These are phyloP conservation scores for Cylindrotheca closterium DNA, from an alignment of 108 stramenopile genomes.

Conservation along the genomic window DNA sequence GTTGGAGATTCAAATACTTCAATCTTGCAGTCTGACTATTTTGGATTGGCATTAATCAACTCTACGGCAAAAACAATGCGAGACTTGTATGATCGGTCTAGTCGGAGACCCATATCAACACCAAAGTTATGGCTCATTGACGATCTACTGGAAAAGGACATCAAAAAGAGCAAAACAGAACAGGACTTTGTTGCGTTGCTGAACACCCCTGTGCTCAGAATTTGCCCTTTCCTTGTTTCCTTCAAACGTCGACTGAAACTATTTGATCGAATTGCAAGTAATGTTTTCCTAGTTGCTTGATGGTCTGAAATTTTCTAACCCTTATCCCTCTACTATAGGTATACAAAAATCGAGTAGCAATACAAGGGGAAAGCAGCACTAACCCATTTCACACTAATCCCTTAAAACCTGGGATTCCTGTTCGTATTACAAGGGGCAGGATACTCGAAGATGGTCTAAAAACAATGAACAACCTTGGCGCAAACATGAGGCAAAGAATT, in stretches of 20 bases:
- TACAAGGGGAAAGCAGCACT: slow-evolving; percentile 44
- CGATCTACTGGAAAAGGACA: slow-evolving; percentile 68
- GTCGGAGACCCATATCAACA: slow-evolving; percentile 72
- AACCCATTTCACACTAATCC: slow-evolving; percentile 52
- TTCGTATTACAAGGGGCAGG: slow-evolving; percentile 77
- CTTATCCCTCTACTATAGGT: too few relatives aligned
- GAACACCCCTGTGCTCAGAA: slow-evolving; percentile 61
- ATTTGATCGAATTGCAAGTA: slow-evolving; percentile 82
- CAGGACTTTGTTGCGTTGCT: slow-evolving; percentile 59
- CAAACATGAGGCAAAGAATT: slow-evolving; percentile 76
- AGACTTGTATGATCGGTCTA: slow-evolving; percentile 83
- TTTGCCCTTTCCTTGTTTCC: slow-evolving; percentile 83
- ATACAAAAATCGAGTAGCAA: slow-evolving; percentile 35
- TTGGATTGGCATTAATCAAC: slow-evolving; percentile 71
- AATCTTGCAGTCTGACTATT: slow-evolving; percentile 45
- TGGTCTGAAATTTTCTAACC: too few relatives aligned
- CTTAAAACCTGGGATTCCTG: slow-evolving; percentile 72
- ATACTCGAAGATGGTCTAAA: slow-evolving; percentile 85
- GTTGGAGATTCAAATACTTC: neutral
- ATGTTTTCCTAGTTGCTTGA: too few relatives aligned
- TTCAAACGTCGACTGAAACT: slow-evolving; percentile 85
- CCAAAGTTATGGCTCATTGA: slow-evolving; percentile 85
- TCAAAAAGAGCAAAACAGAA: slow-evolving; percentile 62
- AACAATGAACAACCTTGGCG: slow-evolving; percentile 80
- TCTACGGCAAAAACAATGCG: slow-evolving; percentile 60